Percentiles rank a stretch among this genome's conserved stretches.
Evolutionary conservation across 2,329 filamentous ascomycete genomes (phyloP).

Genomic region (Pezicula carpinea): DNA sequence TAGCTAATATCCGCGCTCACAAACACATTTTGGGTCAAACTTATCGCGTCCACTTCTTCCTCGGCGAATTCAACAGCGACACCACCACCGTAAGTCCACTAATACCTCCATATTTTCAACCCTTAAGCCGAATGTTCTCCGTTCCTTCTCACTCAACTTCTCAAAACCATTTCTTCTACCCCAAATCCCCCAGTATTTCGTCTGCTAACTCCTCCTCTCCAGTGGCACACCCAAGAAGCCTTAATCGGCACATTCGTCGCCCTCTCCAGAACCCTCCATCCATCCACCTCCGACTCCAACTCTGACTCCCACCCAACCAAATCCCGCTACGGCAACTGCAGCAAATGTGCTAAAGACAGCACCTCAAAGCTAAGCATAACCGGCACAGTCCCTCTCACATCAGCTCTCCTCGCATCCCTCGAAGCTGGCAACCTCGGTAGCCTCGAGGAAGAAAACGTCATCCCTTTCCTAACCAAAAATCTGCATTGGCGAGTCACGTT

Average conservation of each 20-base stretch:
- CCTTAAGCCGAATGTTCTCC: no score
- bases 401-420: slow-evolving; percentile 27
- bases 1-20: slow-evolving; percentile 30
- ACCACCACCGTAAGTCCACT: slow-evolving; percentile 2
- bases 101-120: no score
- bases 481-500: slow-evolving; percentile 26
- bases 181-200: no score
- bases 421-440: slow-evolving; percentile 25
- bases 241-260: slow-evolving; percentile 36
- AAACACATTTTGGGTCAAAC: slow-evolving; percentile 31
- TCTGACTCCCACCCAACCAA: slow-evolving; percentile 26
- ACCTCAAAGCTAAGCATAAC: slow-evolving; percentile 28
- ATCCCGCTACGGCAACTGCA: slow-evolving; percentile 29
- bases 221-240: slow-evolving; percentile 33
- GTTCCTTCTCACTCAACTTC: no score
- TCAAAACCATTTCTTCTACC: no score
- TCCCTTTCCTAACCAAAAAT: slow-evolving; percentile 26
- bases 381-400: slow-evolving; percentile 35
- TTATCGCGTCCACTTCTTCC: slow-evolving; percentile 32
- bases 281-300: no score
- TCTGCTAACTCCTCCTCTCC: background rate
- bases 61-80: slow-evolving; percentile 28
- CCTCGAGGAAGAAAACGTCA: slow-evolving; percentile 26
- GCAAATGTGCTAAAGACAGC: slow-evolving; percentile 28
- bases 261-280: slow-evolving; percentile 14